Base-by-base conservation (phyloP, 2,329 filamentous ascomycete genomes). In the Pestalotiopsis sp. region DNA sequence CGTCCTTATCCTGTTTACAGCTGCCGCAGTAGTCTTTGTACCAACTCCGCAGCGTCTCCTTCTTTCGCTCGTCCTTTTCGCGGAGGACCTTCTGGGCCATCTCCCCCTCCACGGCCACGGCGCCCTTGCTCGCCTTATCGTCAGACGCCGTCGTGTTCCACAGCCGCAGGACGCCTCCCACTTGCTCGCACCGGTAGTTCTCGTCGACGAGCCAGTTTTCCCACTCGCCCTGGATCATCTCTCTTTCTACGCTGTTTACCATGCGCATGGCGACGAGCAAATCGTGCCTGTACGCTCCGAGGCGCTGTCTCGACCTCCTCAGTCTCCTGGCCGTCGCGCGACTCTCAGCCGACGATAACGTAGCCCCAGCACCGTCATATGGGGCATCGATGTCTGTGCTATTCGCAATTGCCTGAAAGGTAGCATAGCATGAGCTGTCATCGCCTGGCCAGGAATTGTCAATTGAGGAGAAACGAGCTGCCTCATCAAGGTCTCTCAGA, bases 201-300 rank as follows among this genome's bases (percentile, higher is more conserved):
- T 99, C 96, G 73, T 93, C 91, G 3, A 88, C 81, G 38, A 98
- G 86, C 95, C 95, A 99, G 72, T 93, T 93, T 82, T 97, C 95
- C 91, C 94, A 99, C 79, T 98, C 95, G 0, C 92, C 92, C 75
- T 90, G 88, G 66, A 98, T 81, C 78, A 97, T 91, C 79, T 98
- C 94, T 69, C 88, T 87, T 83, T 98, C 96, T 36, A 98, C 90
- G 68, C 88, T 91, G 80, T 98, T 98, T 70, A 98, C 91, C 2
- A 98, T 89, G 4, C 95, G 90, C 83, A 98, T 90, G 4, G 95
- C 94, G 4, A 99, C 95, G 2, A 98, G 83, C 23, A 99, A 84
- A 77, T 98, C 94, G 78, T 99, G 94, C 2, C 96, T 88, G 78
- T 98, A 96, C 2, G 89, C 85, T 0, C 93, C 95, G 0, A 99